Evolutionary conservation across 2,329 filamentous ascomycete species (phyloP), one percentile per base, ranked within the genome.

Genomic region (Penicillium sp.): DNA sequence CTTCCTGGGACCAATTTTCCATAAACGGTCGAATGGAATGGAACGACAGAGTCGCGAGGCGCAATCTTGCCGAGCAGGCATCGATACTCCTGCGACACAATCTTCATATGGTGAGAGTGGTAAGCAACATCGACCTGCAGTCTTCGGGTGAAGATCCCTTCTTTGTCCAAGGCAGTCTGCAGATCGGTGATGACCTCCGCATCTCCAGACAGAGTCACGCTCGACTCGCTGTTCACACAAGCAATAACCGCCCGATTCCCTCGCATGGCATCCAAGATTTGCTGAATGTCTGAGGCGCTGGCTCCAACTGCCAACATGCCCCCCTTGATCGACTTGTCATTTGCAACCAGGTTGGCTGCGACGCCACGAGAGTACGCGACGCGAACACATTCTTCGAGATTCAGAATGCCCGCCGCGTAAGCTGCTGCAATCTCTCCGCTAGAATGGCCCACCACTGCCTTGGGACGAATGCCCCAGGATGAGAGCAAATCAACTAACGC

Each of bases 361-460:
- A 62, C 50, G 14, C 68, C 68, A 40, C 69, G 64, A 34, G 53
- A 60, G 43, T 66, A 71, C 0, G 68, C 66, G 26, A 68, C 56
- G 1, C 59, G 56, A 9, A 69, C 62, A 50, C 66, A 67, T 24
- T 64, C 58, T 4, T 61, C 53, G 1, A 58, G 13, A 0, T 55
- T 57, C 4, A 71, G 35, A 8, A 64, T 59, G 1, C 69, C 66
- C 0, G 69, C 66, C 2, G 70, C 66, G 39, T 71, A 72, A 5
- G 71, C 70, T 7, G 70, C 70, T 16, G 65, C 66, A 37, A 72
- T 71, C 32, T 73, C 70, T 29, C 70, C 70, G 37, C 64, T 68
- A 2, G 68, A 70, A 46, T 73, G 70, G 2, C 70, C 70, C 4
- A 69, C 58, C 1, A 71, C 69, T 29, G 65, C 61, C 24, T 51